A percentile compares a stretch with the other conserved stretches of the same genome.
phyloP scores from a whole-genome alignment of 441 rosid genomes.

The Eruca vesicaria region DNA sequence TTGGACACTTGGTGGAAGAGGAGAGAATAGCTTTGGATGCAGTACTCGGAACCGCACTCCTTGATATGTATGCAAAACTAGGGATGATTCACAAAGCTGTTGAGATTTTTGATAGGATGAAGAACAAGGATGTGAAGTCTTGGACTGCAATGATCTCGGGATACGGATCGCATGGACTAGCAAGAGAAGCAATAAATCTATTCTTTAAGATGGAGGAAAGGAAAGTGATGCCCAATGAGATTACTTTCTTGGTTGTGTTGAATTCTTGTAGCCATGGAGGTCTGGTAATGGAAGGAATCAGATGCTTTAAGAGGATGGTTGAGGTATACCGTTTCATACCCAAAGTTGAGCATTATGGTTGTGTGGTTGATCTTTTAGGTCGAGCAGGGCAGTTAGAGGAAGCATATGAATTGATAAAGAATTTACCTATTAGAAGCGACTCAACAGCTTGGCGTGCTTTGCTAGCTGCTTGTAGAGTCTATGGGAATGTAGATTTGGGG shows the following conservation, averaged over 20 bases:
- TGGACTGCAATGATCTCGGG: constrained; percentile 72
- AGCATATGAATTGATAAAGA: constrained; percentile 44
- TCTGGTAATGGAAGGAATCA: constrained; percentile 49
- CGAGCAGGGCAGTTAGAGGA: constrained; percentile 63
- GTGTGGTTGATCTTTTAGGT: constrained; percentile 65
- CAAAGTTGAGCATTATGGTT: constrained; percentile 59
- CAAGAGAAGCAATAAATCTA: constrained; percentile 44
- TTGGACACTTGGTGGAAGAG: constrained; percentile 42
- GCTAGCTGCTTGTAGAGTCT: constrained; percentile 62
- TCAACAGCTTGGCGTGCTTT: constrained; percentile 64
- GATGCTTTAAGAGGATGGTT: constrained; percentile 56
- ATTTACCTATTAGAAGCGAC: constrained; percentile 49
- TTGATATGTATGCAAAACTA: constrained; percentile 64
- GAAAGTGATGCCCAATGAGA: constrained; percentile 53
- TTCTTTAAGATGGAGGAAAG: constrained; percentile 52
- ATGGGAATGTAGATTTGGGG: constrained; percentile 48
- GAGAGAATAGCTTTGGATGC: constrained; percentile 46
- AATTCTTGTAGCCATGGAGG: constrained; percentile 76
- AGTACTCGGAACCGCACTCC: constrained; percentile 54
- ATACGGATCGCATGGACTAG: constrained; percentile 54
- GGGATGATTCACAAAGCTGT: constrained; percentile 52
- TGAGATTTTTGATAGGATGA: constrained; percentile 43
- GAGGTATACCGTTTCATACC: constrained; percentile 42
- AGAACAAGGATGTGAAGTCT: constrained; percentile 54
- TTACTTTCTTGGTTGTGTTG: constrained; percentile 60